Evolutionary conservation across 768 basidiomycete species (phyloP), one percentile per base, ranked within the genome.

Genomic region (Trametes cingulata): DNA sequence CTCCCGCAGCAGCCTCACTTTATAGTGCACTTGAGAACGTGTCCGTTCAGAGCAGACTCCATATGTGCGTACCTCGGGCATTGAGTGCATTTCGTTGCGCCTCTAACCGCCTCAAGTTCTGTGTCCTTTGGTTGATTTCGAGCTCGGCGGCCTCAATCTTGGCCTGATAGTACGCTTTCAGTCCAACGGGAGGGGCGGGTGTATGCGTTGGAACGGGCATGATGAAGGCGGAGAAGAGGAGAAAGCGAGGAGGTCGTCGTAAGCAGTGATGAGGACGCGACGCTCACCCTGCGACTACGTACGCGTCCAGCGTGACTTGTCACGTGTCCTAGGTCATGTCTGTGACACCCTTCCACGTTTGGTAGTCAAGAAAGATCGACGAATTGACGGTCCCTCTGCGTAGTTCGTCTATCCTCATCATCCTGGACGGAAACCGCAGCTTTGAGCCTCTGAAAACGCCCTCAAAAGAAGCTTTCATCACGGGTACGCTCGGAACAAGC

Each of bases 61-160:
- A 22, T 24, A 19, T 12, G 17, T 14, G 69, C 82, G 50, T 59
- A 95, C 95, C 95, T 81, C 94, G 80, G 14, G 95, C 94, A 73
- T 99, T 98, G 60, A 99, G 75, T 9, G 96, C 93, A 83, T 99
- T 99, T 61, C 97, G 82, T 72, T 98, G 95, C 7, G 96, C 97
- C 76, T 99, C 96, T 68, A 98, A 77, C 56, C 96, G 90, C 22
- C 96, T 82, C 56, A 99, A 72, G 76, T 98, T 98, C 79, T 98
- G 95, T 0, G 95, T 97, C 74, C 95, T 96, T 75, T 94, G 87
- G 75, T 95, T 97, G 65, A 98, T 97, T 41, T 91, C 82, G 27
- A 97, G 80, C 68, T 98, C 96, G 1, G 95, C 89, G 9, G 89
- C 80, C 71, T 98, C 95, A 36, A 98, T 98, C 78, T 98, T 99